Evolutionary conservation across 306 rosid species (phyloP).

Genomic region (Coriaria nepalensis): DNA sequence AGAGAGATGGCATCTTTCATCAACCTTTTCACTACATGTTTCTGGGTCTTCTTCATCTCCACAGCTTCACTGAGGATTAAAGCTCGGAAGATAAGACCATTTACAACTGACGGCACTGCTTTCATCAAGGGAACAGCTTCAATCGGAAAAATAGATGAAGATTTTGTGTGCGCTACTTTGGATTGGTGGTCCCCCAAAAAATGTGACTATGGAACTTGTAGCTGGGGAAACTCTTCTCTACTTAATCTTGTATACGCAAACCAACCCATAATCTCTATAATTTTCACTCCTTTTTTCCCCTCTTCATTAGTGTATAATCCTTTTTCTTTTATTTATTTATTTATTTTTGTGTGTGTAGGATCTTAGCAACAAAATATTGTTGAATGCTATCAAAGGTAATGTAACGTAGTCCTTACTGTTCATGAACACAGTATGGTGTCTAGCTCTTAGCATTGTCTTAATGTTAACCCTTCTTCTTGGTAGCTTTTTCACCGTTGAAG

Average conservation of each 20-base stretch:
- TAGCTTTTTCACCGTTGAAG: conserved; percentile 83
- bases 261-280: conserved; percentile 1
- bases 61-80: no score
- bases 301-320: background rate
- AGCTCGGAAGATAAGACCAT: no score
- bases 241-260: conserved; percentile 46
- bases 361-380: no score
- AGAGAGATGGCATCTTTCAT: no score
- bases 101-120: no score
- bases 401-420: no score
- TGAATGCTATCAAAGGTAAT: no score
- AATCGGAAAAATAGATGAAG: conserved; percentile 50
- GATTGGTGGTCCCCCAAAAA: conserved; percentile 98
- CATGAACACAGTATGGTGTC: conserved; percentile 8
- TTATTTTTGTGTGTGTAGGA: no score
- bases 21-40: no score
- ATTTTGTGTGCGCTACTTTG: conserved; percentile 83
- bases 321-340: background rate
- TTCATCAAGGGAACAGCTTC: conserved; percentile 27
- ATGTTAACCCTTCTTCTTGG: no score
- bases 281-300: background rate
- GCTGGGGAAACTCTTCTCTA: conserved; percentile 72
- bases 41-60: no score
- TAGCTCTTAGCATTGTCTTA: no score
- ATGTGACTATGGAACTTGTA: conserved; percentile 74